Evolutionary conservation across 768 basidiomycete species (phyloP).

Genomic region (Phaeotremella skinneri): DNA sequence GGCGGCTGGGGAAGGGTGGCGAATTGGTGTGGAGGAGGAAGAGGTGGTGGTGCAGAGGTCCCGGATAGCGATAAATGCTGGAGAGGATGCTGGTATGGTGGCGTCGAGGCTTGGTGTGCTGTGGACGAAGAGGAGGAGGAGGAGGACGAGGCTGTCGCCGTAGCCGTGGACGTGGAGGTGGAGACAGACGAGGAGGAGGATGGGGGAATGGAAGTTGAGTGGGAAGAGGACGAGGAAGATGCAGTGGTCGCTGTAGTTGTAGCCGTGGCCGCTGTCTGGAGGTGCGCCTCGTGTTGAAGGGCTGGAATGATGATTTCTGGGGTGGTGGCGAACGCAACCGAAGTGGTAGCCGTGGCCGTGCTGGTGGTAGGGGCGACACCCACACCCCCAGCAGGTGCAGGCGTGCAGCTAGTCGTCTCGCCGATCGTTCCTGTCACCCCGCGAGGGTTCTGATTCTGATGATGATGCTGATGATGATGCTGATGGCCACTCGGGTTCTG

Average conservation of each 20-base stretch:
- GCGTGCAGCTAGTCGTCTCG: background rate
- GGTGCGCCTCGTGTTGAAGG: background rate
- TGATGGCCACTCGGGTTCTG: too few species aligned
- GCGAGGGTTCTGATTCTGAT: background rate
- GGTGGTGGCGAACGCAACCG: background rate
- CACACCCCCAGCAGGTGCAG: background rate
- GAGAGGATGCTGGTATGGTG: background rate
- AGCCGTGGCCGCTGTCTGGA: background rate
- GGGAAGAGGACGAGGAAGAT: background rate
- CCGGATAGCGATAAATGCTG: background rate
- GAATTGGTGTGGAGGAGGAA: background rate
- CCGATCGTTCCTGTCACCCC: background rate
- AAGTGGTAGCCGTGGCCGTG: background rate
- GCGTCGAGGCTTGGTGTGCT: background rate
- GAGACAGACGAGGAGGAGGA: background rate
- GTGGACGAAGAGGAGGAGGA: background rate
- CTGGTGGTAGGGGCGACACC: background rate
- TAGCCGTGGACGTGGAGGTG: background rate
- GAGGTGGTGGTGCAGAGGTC: background rate
- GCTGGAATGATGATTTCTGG: background rate
- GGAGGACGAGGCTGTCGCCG: background rate
- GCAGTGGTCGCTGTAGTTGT: background rate
- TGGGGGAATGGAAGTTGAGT: background rate
- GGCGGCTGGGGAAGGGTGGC: background rate
- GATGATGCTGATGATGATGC: background rate